Evolutionary conservation across 2,329 filamentous ascomycete genomes (phyloP), one percentile per base, ranked within the genome.

Genomic region (Didymella exigua): DNA sequence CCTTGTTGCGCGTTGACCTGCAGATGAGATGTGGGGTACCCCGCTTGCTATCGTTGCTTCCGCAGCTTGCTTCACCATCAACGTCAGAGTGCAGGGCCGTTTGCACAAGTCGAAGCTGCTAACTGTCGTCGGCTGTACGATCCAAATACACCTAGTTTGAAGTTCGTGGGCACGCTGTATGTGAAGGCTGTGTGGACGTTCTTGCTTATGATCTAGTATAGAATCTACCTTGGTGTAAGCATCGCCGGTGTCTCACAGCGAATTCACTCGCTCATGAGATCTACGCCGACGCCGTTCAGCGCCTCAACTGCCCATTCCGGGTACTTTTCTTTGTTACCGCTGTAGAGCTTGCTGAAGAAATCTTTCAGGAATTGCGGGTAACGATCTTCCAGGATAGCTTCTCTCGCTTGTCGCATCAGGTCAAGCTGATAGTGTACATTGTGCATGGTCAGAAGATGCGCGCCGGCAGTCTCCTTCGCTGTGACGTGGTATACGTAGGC

Each of bases 371-470:
- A 96, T 2, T 80, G 83, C 1, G 95, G 93, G 73, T 89, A 98
- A 46, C 81, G 77, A 71, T 96, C 92, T 58, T 88, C 88, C 7
- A 96, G 78, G 59, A 98, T 91, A 14, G 95, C 87, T 59, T 90
- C 81, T 56, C 93, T 84, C 11, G 86, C 84, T 56, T 84, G 79
- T 18, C 82, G 80, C 92, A 98, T 97, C 65, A 99, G 78, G 56
- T 89, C 84, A 49, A 99, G 81, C 72, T 96, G 86, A 70, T 96
- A 96, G 78, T 92, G 91, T 23, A 99, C 91, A 71, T 99, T 99
- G 75, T 99, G 95, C 70, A 98, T 91, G 0, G 91, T 96, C 49
- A 99, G 79, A 72, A 89, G 69, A 78, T 89, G 86, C 14, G 96
- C 95, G 7, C 93, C 91, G 1, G 91, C 93, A 0, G 95, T 99